Percentiles rank a stretch among this genome's conserved stretches.
Conservation (phyloP, 2,329 filamentous ascomycete species). For the Coniochaeta sp. region DNA sequence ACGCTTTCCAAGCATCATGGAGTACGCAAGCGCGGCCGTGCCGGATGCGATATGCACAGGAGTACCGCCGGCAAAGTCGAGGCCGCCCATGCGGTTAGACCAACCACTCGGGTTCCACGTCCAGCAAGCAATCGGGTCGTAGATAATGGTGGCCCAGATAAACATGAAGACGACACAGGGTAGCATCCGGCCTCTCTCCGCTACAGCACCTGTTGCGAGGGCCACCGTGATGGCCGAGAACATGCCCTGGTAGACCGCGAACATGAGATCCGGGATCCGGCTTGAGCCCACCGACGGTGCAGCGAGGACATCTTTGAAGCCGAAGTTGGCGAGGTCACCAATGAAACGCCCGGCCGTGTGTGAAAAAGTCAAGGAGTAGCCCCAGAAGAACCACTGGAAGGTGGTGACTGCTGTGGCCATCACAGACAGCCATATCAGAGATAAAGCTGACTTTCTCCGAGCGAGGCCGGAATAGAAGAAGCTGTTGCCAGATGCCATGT, state of each 20-base stretch:
- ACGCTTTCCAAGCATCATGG: slow-evolving; percentile 82
- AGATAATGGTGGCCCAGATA: slow-evolving; percentile 82
- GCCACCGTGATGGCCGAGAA: slow-evolving; percentile 82
- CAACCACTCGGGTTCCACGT: slow-evolving; percentile 83
- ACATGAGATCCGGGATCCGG: slow-evolving; percentile 74
- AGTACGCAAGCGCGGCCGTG: slow-evolving; percentile 78
- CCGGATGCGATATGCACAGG: slow-evolving; percentile 86
- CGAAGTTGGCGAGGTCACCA: slow-evolving; percentile 72
- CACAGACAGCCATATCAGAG: slow-evolving; percentile 82
- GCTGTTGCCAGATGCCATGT: slow-evolving; percentile 17
- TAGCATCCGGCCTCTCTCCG: slow-evolving; percentile 81
- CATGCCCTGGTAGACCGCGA: slow-evolving; percentile 83
- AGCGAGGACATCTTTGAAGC: slow-evolving; percentile 67
- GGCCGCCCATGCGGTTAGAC: slow-evolving; percentile 69
- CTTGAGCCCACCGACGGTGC: slow-evolving; percentile 65
- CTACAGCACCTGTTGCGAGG: slow-evolving; percentile 75
- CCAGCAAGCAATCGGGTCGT: slow-evolving; percentile 92
- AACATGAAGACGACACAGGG: slow-evolving; percentile 91
- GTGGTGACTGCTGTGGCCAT: slow-evolving; percentile 78
- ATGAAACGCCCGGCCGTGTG: slow-evolving; percentile 70
- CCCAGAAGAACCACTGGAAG: slow-evolving; percentile 96
- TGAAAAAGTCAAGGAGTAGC: slow-evolving; percentile 76
- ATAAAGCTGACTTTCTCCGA: slow-evolving; percentile 80
- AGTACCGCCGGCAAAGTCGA: slow-evolving; percentile 86
- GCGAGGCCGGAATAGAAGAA: slow-evolving; percentile 94